These are phyloP conservation scores for Wallacemonas rigidus DNA, from an alignment of 208 protist genomes.

Conservation along the genomic window DNA sequence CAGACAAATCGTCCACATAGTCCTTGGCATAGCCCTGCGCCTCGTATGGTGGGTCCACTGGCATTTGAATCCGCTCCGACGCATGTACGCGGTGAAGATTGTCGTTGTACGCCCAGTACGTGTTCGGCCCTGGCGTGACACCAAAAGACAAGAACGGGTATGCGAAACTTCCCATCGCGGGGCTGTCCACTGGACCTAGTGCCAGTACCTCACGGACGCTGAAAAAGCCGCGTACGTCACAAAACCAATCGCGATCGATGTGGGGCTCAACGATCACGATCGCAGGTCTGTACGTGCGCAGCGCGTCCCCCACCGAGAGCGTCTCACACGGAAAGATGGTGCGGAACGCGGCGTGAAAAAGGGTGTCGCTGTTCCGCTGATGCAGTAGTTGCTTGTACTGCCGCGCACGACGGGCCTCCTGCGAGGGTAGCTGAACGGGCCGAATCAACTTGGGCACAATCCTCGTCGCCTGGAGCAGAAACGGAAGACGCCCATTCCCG, in stretches of 20 bases:
- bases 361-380: slow-evolving; percentile 21
- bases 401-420: slow-evolving; percentile 32
- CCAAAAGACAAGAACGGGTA: slow-evolving; percentile 77
- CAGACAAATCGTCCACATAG: slow-evolving; percentile 68
- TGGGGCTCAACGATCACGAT: slow-evolving; percentile 77
- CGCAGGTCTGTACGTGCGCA: slow-evolving; percentile 58
- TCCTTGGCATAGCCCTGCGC: slow-evolving; percentile 59
- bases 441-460: slow-evolving; percentile 32
- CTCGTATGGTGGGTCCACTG: slow-evolving; percentile 65
- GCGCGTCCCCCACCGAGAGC: slow-evolving; percentile 53
- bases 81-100: slow-evolving; percentile 49
- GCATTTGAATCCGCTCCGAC: slow-evolving; percentile 58
- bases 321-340: slow-evolving; percentile 59
- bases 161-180: slow-evolving; percentile 69
- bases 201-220: slow-evolving; percentile 70
- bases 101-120: slow-evolving; percentile 80
- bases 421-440: slow-evolving; percentile 48
- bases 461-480: slow-evolving; percentile 50
- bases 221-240: slow-evolving; percentile 68
- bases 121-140: slow-evolving; percentile 63
- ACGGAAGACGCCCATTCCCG: slow-evolving; percentile 69
- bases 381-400: slow-evolving; percentile 33
- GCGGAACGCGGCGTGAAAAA: slow-evolving; percentile 28
- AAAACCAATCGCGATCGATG: slow-evolving; percentile 66
- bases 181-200: slow-evolving; percentile 68